Base-by-base conservation (phyloP, 83 land plant genomes). In the Isoetes engelmannii region DNA sequence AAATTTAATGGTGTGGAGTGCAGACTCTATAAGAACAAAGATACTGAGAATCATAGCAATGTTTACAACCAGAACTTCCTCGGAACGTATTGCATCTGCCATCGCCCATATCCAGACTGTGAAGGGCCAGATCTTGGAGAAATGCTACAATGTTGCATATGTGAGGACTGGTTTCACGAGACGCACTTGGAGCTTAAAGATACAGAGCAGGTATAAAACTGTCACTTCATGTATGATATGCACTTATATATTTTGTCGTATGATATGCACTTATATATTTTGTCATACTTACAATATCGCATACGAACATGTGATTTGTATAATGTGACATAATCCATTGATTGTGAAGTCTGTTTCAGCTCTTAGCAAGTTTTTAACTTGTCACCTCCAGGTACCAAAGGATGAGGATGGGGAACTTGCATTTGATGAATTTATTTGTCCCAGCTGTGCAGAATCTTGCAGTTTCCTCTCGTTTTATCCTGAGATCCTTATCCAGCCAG, bases 161-260 rank as follows among this genome's bases (percentile, higher is more conserved):
- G 99, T 77, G 99, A 95, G 74, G 99, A 95, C 63, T 95, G 99
- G 99, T 95, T 95, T 78, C 99, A 95, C 77, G 99, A 95, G 71
- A 73, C 73, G 42, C 99, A 95, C 78, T 81, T 91, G 50, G 89
- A 91, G 64, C 89, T 91, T 15, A 66, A 68, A 63, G 59, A 93
- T 17, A 7, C 79, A 56, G 88, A 87, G 57, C 82, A 94, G 90
- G 98, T 90, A n/a, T 12, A 10, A 12, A 12, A 10, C 45, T 20
- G 80, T 17, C 8, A n/a, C 13, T 21, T 66, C 12, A 19, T 5
- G 61, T 13, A 47, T 42, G 10, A 63, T 61, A 4, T 7, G 37
- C 41, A 15, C 37, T 57, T 50, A 47, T 56, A 57, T 61, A 9
- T 69, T 43, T 51, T 37, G 5, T 65, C 20, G 3, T 20, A 19